Evolutionary conservation across 768 basidiomycete species (phyloP).

Genomic region (Sporobolomyces phaffii): DNA sequence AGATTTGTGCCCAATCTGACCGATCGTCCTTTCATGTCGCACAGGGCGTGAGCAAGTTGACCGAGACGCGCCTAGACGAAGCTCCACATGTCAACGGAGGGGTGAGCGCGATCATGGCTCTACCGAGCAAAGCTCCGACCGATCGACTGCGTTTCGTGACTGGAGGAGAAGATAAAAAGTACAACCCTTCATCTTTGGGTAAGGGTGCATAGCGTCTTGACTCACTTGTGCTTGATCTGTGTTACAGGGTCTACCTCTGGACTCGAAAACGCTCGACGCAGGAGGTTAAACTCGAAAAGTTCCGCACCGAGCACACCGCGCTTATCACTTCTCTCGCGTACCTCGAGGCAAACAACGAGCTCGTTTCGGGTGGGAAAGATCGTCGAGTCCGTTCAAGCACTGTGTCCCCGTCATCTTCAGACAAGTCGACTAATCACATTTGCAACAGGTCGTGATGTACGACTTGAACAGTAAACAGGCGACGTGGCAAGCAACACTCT

Average conservation of each 20-base stretch:
- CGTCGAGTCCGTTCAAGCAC: constrained; percentile 3
- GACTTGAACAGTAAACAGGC: background rate
- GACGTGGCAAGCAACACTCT: constrained; percentile 15
- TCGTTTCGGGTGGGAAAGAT: constrained; percentile 21
- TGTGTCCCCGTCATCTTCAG: too few species aligned
- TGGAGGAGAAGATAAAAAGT: constrained; percentile 33
- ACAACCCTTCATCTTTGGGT: background rate
- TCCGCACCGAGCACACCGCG: constrained; percentile 14
- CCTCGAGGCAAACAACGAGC: background rate
- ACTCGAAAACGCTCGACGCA: constrained; percentile 22
- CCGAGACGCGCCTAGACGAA: background rate
- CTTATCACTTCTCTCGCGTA: constrained; percentile 21
- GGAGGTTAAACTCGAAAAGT: background rate
- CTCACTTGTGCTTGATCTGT: background rate
- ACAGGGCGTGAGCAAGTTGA: background rate
- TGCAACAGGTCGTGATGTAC: constrained; percentile 10
- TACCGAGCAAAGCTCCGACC: background rate
- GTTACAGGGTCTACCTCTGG: constrained; percentile 24
- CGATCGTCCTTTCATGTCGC: background rate
- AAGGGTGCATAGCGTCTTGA: too few species aligned
- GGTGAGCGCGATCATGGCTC: constrained; percentile 12
- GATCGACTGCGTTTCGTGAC: constrained; percentile 27
- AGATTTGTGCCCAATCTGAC: too few species aligned
- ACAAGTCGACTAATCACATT: background rate
- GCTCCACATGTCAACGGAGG: constrained; percentile 12